A percentile compares a stretch with the other conserved stretches of the same genome.
These are phyloP conservation scores for Cercospora sp. DNA, from an alignment of 2,329 filamentous ascomycete species.

Conservation along the genomic window DNA sequence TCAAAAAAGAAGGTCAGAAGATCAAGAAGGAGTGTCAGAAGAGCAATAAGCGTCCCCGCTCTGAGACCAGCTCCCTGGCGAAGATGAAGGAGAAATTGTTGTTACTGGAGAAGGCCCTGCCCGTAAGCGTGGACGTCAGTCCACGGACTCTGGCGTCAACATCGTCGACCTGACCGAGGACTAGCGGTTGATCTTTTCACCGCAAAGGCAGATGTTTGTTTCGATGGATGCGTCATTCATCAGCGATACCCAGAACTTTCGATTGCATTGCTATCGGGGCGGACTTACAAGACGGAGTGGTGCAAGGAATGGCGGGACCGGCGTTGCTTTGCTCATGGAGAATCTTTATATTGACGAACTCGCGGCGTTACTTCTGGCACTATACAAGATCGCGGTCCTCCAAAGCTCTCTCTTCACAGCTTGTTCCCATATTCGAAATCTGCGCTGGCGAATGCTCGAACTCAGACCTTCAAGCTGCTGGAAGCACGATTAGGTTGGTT, in stretches of 20 bases:
- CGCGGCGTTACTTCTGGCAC: too few relatives aligned
- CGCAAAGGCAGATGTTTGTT: not conserved
- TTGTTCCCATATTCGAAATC: too few relatives aligned
- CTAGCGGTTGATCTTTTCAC: constrained; percentile 14
- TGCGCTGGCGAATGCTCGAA: too few relatives aligned
- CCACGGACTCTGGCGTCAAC: constrained; percentile 28
- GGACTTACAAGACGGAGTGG: not conserved
- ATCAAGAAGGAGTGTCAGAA: constrained; percentile 27
- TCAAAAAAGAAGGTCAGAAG: constrained; percentile 27
- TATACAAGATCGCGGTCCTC: too few relatives aligned
- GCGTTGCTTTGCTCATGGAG: too few relatives aligned
- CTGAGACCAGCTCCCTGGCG: constrained; percentile 21
- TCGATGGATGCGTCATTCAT: not conserved
- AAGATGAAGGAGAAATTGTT: constrained; percentile 19
- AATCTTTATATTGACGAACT: too few relatives aligned
- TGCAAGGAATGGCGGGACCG: not conserved
- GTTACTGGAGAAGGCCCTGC: constrained; percentile 13
- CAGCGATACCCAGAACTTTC: not conserved
- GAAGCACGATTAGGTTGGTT: too few relatives aligned
- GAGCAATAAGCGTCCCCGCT: constrained; percentile 21
- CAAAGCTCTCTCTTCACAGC: too few relatives aligned
- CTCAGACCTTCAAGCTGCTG: too few relatives aligned
- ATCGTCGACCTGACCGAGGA: constrained; percentile 31
- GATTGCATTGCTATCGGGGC: not conserved
- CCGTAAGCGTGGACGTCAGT: constrained; percentile 18